Conservation (phyloP, 345 rosid species). For the Nasturtium officinale region DNA sequence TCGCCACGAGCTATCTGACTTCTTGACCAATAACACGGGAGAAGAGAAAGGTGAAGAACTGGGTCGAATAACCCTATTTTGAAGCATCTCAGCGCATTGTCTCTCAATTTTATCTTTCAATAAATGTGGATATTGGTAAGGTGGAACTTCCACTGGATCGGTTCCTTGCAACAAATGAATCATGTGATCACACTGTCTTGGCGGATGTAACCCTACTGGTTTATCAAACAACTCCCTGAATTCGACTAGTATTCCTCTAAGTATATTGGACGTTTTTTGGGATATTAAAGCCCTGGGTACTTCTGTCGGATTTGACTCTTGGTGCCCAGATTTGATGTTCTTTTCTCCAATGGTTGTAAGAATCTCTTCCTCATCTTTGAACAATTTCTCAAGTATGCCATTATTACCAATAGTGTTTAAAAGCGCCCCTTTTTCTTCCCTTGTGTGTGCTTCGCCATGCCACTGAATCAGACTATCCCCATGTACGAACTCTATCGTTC, state of each 20-base stretch:
- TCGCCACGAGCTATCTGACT: neutral
- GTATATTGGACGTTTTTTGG: neutral
- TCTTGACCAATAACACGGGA: neutral
- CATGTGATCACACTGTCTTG: neutral
- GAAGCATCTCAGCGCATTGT: neutral
- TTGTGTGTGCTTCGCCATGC: too few relatives aligned
- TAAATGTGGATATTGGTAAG: neutral
- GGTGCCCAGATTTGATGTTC: too few relatives aligned
- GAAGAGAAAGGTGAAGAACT: neutral
- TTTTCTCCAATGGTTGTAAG: neutral
- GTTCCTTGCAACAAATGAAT: neutral
- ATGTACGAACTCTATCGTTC: too few relatives aligned
- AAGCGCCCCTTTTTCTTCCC: neutral
- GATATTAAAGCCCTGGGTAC: neutral
- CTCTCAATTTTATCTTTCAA: neutral
- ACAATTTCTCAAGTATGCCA: neutral
- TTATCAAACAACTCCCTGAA: neutral
- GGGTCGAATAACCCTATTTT: neutral
- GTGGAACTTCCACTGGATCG: neutral
- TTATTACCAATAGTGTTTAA: neutral
- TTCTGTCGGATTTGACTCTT: too few relatives aligned
- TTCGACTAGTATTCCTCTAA: neutral
- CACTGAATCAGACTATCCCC: neutral
- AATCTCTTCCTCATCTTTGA: neutral
- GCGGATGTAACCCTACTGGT: fast-evolving